Base-by-base conservation (phyloP, 352 stramenopile species). In the Peronospora destructor region DNA sequence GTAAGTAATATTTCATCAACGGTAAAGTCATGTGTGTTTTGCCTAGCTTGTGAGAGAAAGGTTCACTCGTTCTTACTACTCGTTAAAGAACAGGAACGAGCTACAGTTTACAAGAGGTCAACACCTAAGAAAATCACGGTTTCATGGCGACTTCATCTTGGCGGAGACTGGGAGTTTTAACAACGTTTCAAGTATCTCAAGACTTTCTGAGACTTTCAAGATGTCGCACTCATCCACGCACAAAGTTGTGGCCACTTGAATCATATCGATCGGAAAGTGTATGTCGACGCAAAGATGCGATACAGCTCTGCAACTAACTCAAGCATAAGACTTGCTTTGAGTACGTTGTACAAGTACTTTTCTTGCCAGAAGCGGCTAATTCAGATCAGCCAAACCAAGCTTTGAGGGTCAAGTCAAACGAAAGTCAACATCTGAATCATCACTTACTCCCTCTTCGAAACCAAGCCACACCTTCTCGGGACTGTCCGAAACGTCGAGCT, bases 151-250 rank as follows among this genome's bases (percentile, higher is more conserved):
- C 6, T 1, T 4, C 28, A 32, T 32, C 28, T 32, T 21, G 34
- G 34, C 34, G 7, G n/a, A 19, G 34, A 39, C 17, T n/a, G n/a
- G 54, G 36, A 47, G 58, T 66, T 63, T 67, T 47, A 7, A 42
- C 9, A 52, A 17, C 59, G 59, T 68, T 68, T 64, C 45, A 34
- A 59, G 42, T 55, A 42, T 61, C 56, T 49, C 57, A 53, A 56
- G 42, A 49, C n/a, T 41, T 37, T 47, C 59, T 66, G 53, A 40
- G 37, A 66, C 40, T 67, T 38, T 12, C 5, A 30, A 4, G 14
- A 46, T 66, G 58, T 66, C 58, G 19, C 53, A 66, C 10, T 32
- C n/a, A 23, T 19, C 28, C 35, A 21, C 26, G 13, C 4, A 25
- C 19, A 26, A 41, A 36, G 32, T 39, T 25, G 17, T 30, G 46